Conservation (phyloP, 306 rosid genomes). For the Pueraria montana region DNA sequence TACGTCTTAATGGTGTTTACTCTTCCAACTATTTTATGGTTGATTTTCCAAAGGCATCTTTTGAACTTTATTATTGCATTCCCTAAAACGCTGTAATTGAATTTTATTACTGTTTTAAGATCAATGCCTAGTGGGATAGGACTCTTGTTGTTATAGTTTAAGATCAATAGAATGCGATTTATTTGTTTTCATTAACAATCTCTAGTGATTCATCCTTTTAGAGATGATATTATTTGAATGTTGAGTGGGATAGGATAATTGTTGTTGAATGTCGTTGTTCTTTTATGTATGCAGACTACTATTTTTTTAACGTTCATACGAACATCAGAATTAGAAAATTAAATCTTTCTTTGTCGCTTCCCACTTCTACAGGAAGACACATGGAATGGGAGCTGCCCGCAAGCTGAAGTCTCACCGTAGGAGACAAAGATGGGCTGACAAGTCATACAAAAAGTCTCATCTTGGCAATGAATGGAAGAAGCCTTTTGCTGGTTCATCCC, state of each 20-base stretch:
- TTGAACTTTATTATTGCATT: background rate
- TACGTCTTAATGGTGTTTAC: background rate
- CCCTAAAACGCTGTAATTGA: too few relatives aligned
- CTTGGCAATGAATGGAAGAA: slow-evolving; percentile 91
- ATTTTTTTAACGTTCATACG: too few relatives aligned
- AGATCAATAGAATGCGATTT: background rate
- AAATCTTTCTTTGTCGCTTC: background rate
- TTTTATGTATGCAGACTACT: background rate
- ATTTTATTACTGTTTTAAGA: background rate
- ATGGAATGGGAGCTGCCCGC: slow-evolving; percentile 85
- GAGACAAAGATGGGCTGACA: slow-evolving; percentile 78
- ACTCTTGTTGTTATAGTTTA: background rate
- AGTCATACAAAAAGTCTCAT: slow-evolving; percentile 77
- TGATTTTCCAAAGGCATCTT: background rate
- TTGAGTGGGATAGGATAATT: too few relatives aligned
- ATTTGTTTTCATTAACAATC: background rate
- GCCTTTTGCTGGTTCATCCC: slow-evolving; percentile 91
- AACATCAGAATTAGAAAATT: background rate
- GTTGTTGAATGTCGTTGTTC: too few relatives aligned
- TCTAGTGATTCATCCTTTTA: background rate
- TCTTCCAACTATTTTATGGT: background rate
- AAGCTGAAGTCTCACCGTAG: slow-evolving; percentile 74
- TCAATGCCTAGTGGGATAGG: background rate
- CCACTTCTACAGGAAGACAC: slow-evolving; percentile 61
- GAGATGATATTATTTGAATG: background rate